phyloP scores from a whole-genome alignment of 345 rosid genomes.

The Sonneratia caseolaris region DNA sequence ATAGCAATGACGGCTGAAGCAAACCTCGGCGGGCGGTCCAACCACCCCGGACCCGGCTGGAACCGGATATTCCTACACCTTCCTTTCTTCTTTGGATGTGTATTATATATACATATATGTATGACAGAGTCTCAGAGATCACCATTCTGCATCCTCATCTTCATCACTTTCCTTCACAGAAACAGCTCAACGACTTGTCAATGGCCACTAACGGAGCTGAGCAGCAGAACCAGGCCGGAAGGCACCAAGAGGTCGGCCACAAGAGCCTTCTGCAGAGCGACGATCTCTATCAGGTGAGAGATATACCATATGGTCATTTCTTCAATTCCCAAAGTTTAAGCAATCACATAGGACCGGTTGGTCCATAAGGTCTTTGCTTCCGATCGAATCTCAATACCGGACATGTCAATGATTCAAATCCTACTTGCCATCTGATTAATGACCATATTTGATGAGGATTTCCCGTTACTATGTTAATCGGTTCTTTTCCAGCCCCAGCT shows the following conservation, averaged over 20 bases:
- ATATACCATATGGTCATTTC: too few relatives aligned
- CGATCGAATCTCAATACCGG: background rate
- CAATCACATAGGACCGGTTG: background rate
- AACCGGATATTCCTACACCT: conserved; percentile 11
- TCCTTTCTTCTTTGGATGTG: background rate
- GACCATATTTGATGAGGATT: too few relatives aligned
- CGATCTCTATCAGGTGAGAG: conserved; percentile 75
- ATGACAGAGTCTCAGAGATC: too few relatives aligned
- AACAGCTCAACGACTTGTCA: conserved; percentile 1
- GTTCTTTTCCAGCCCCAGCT: too few relatives aligned
- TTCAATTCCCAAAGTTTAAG: background rate
- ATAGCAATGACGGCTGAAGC: background rate
- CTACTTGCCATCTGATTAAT: too few relatives aligned
- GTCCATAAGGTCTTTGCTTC: background rate
- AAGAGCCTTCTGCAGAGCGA: conserved; percentile 89
- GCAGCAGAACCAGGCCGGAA: conserved; percentile 38
- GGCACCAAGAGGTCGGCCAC: conserved; percentile 94
- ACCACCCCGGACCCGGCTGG: conserved; percentile 11
- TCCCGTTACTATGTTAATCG: too few relatives aligned
- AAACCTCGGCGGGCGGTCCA: conserved; percentile 13
- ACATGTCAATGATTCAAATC: too few relatives aligned
- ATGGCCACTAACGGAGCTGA: conserved; percentile 49
- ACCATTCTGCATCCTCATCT: background rate
- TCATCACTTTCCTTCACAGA: background rate
- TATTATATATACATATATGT: background rate